Base-by-base conservation (phyloP, 768 basidiomycete species). In the Clitopilus hobsonii region DNA sequence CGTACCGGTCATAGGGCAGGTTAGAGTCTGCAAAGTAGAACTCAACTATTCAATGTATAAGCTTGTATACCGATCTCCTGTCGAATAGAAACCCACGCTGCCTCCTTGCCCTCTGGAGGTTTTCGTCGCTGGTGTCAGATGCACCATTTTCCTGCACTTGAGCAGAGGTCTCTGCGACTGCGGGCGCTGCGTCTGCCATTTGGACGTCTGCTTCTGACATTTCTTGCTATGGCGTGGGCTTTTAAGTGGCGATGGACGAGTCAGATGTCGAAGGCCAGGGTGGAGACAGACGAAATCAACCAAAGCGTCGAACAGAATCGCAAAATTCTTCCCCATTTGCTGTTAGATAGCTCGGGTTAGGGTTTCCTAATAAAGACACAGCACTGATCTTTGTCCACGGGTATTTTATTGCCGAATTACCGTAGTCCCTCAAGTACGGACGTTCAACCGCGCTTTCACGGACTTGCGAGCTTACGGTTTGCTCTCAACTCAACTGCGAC, bases 21-120 rank as follows among this genome's bases (percentile, higher is more conserved):
- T 98, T 97, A n/a, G 93, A 82, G 70, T 96, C 94, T 51, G 90
- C 90, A 71, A 98, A 94, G 76, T 98, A 97, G 71, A 97, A 98
- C 67, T 94, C 91, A 63, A 96, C 95, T 97, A 54, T 6, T 32
- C 38, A 5, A 27, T 41, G 26, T 45, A 4, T 6, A 18, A 18
- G 11, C 22, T 5, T 20, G 11, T 32, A 7, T 32, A 5, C 41
- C 22, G 5, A 18, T 11, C 6, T 6, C 3, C 41, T 20, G 41
- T 4, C 14, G 5, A 18, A 20, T 41, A 45, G 8, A 38, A 18
- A 67, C 78, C 54, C 57, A 82, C 87, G 74, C 65, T 89, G 86
- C 60, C 75, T 76, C 54, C 74, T 74, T 1, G 82, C 83, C 52
- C 74, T 80, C 49, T 70, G 58, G 62, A 77, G 72, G 54, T 74